These are phyloP conservation scores for Dioszegia crocea DNA, from an alignment of 768 basidiomycete genomes.

Conservation along the genomic window DNA sequence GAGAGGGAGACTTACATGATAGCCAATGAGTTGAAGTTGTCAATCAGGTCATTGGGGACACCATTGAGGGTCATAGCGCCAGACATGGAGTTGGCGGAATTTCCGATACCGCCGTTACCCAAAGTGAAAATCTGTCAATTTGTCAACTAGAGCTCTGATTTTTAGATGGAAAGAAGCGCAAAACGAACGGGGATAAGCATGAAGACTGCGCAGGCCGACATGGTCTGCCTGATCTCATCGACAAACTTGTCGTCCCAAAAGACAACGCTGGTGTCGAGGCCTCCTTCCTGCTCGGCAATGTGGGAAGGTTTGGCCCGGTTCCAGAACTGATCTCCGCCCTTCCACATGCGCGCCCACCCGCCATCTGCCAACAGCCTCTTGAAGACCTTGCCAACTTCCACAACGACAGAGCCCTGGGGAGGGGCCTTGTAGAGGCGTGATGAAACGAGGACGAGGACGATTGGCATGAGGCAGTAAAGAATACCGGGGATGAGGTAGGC, in stretches of 20 bases:
- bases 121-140: conserved; percentile 48
- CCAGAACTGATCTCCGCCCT: conserved; percentile 43
- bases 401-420: conserved; percentile 47
- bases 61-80: conserved; percentile 45
- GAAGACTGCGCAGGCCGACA: conserved; percentile 46
- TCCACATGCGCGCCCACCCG: conserved; percentile 29
- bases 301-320: conserved; percentile 43
- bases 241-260: conserved; percentile 50
- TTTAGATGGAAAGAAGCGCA: no score
- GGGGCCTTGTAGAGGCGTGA: conserved; percentile 43
- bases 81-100: conserved; percentile 37
- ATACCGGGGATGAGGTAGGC: conserved; percentile 46
- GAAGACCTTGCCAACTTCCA: conserved; percentile 38
- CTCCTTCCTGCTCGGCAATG: conserved; percentile 31
- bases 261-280: conserved; percentile 23
- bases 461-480: conserved; percentile 46
- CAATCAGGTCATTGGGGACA: conserved; percentile 47
- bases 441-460: conserved; percentile 36
- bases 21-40: conserved; percentile 49
- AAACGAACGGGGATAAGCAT: conserved; percentile 42
- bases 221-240: conserved; percentile 43
- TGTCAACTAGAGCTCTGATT: no score
- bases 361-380: conserved; percentile 22
- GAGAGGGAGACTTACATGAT: conserved; percentile 16
- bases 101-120: conserved; percentile 45